phyloP scores from a whole-genome alignment of 768 basidiomycete species.

The Collybia sp. region DNA sequence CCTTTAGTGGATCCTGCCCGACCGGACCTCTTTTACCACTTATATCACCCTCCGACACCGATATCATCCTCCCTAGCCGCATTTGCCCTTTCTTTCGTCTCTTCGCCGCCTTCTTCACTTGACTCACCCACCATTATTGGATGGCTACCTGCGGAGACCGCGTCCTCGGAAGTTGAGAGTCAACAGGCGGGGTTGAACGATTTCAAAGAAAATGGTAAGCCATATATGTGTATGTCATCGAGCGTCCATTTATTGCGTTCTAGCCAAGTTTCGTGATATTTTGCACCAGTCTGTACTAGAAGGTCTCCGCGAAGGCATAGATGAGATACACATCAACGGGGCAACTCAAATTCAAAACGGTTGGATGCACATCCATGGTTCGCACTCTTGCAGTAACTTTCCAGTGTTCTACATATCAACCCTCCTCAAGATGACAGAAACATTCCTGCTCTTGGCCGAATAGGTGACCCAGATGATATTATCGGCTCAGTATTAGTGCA shows the following conservation, averaged over 20 bases:
- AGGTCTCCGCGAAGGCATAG: constrained; percentile 50
- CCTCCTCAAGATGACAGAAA: constrained; percentile 61
- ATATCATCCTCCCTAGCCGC: constrained; percentile 38
- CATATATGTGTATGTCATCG: constrained; percentile 1
- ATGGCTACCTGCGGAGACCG: constrained; percentile 55
- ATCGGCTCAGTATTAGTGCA: constrained; percentile 71
- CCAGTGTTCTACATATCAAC: constrained; percentile 1
- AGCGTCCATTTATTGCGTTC: not conserved
- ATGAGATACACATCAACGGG: constrained; percentile 61
- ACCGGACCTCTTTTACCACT: constrained; percentile 68
- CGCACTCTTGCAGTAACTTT: constrained; percentile 1
- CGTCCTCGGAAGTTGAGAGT: constrained; percentile 6
- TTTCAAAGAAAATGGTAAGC: constrained; percentile 69
- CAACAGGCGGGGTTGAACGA: constrained; percentile 58
- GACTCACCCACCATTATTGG: constrained; percentile 58
- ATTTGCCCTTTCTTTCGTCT: constrained; percentile 65
- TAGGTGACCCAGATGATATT: constrained; percentile 84
- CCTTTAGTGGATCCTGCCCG: constrained; percentile 45
- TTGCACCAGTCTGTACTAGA: constrained; percentile 57
- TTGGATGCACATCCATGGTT: constrained; percentile 85
- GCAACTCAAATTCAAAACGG: constrained; percentile 65
- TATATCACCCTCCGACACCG: constrained; percentile 47
- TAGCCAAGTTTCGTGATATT: constrained; percentile 56
- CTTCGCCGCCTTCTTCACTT: constrained; percentile 33
- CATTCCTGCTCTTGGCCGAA: constrained; percentile 65